phyloP scores from a whole-genome alignment of 371 early-diverging fungal species.

The Dinochytrium kinnereticum region DNA sequence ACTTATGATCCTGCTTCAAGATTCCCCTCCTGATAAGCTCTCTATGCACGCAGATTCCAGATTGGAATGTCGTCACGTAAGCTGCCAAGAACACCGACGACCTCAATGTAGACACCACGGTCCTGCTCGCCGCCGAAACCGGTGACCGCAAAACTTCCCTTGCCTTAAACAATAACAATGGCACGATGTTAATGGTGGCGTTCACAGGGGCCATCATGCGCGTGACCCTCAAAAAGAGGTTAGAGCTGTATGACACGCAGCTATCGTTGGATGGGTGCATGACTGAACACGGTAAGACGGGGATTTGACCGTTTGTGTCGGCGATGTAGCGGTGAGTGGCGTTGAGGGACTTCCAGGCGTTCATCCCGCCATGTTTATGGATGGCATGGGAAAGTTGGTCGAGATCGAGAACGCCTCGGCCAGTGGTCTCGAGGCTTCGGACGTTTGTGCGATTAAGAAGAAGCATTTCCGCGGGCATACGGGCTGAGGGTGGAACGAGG shows the following conservation, averaged over 20 bases:
- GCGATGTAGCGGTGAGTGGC: constrained; percentile 14
- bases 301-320: constrained; percentile 11
- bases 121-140: constrained; percentile 27
- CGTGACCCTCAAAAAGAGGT: constrained; percentile 39
- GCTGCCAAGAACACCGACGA: constrained; percentile 68
- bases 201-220: constrained; percentile 52
- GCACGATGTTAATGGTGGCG: constrained; percentile 73
- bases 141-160: constrained; percentile 64
- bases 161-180: constrained; percentile 64
- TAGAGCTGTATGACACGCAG: constrained; percentile 34
- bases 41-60: constrained; percentile 67
- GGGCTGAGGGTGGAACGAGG: no score
- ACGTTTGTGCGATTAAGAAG: constrained; percentile 39
- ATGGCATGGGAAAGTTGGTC: constrained; percentile 7
- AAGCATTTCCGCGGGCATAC: constrained; percentile 35
- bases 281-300: constrained; percentile 44
- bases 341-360: constrained; percentile 9
- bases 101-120: constrained; percentile 51
- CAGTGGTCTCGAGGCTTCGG: constrained; percentile 27
- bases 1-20: constrained; percentile 59
- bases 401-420: constrained; percentile 7
- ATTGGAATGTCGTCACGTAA: constrained; percentile 64
- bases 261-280: constrained; percentile 36
- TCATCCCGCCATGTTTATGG: constrained; percentile 18
- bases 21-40: constrained; percentile 49